Evolutionary conservation across 1,284 basidiomycete genomes (phyloP), one percentile per base, ranked within the genome.

Genomic region (Ceratobasidium theobromae): DNA sequence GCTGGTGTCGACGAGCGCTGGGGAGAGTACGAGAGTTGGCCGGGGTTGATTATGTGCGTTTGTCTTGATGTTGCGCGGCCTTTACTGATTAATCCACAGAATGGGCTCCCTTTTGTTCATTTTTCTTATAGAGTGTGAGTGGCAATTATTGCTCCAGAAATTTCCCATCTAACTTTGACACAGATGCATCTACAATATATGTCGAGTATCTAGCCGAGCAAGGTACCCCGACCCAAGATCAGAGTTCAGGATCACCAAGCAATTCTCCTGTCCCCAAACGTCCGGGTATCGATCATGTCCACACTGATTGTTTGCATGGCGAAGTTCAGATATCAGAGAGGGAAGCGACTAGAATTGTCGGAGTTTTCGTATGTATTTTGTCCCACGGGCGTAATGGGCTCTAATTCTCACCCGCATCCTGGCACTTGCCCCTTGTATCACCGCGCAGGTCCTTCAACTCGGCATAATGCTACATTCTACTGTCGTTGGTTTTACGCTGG

Each of bases 101-200:
- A 75, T 91, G 14, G 75, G 75, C 25, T 87, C 88, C 0, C 74
- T 91, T 8, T 74, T 91, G 35, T 71, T 79, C 12, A 91, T 91
- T 53, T 91, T 91, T 74, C 75, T 89, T 8, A 76, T 91, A 32
- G 89, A 91, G 83, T 91, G 89, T 86, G 73, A 49, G 86, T 77
- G 3, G 35, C 5, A 33, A 12, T 55, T 27, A 40, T 30, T 33
- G 43, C 32, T 57, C 16, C 66, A 46, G 66, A 65, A 58, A 71
- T 66, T 16, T 11, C 65, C 3, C 52, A 48, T 46, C 3, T 3
- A 43, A 32, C 23, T 33, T 35, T 28, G 51, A 21, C 27, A 16
- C 70, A 90, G 87, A 89, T 71, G 74, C 83, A 55, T 90, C 89
- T 16, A 89, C 87, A 0, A 81, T 85, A 1, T 89, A 84, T 70